Base-by-base conservation (phyloP, 306 rosid species). In the Cicer chorassanicum region DNA sequence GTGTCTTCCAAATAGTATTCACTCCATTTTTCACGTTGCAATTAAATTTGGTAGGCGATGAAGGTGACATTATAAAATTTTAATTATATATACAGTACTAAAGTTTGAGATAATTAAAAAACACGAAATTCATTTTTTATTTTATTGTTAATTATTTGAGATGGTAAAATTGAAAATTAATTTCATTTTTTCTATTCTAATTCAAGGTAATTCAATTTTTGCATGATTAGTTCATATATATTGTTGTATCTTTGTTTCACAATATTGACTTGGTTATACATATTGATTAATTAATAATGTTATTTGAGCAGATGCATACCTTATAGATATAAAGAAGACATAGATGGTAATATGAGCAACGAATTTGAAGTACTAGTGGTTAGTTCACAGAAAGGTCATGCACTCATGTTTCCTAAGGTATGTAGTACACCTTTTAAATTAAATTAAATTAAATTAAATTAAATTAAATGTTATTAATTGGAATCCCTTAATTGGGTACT, bases 371-470 rank as follows among this genome's bases (percentile, higher is more conserved):
- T 94, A 6, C 88, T 94, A 19, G 84, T 94, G 6, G 92, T 94
- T 18, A 94, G 96, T 84, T 92, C 99, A 67, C 97, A 94, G 70
- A 94, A 94, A 77, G 91, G 89, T 59, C 90, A 92, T 48, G 84
- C 73, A 55, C 77, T 90, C 2, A 88, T 92, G 93, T 94, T 94
- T 65, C 99, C 99, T 6, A 94, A 94, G 96, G 98, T 90, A 29
- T 29, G 36, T 29, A 29, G 5, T 29, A 29, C 5, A 29, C 36
- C 5, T 29, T 29, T 29, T 29, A 29, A 29, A 29, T 29, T 29
- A 29, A 24, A 2, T 24, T 24, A 24, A 24, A 24, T 3, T 24
- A 24, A 24, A 24, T 24, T 24, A 29, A n/a, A n/a, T n/a, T n/a
- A n/a, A 29, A 0, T 29, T 24, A 24, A 24, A 24, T 3, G 34